Evolutionary conservation across 257 asterid species (phyloP).

Genomic region (Leonotis leonurus): DNA sequence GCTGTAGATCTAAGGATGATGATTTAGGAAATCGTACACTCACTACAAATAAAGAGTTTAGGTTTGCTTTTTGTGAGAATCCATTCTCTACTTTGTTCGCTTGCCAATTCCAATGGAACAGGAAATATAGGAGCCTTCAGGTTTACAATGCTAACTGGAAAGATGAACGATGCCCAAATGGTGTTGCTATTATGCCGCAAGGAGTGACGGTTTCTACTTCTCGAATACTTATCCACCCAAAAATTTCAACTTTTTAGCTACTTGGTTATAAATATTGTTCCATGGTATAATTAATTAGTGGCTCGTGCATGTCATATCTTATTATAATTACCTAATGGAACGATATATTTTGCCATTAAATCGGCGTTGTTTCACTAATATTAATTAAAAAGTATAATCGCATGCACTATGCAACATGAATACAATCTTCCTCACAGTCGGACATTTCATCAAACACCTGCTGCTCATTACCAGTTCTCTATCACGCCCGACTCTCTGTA

Average conservation of each 20-base stretch:
- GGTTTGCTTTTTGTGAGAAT: neutral
- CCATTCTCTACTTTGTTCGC: neutral
- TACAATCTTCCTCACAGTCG: no score
- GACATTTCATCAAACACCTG: no score
- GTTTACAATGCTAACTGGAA: neutral
- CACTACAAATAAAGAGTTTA: neutral
- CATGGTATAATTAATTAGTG: no score
- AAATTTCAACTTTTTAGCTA: neutral
- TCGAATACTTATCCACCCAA: neutral
- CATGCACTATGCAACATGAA: no score
- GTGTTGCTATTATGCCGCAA: neutral
- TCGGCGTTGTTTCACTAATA: no score
- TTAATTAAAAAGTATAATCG: no score
- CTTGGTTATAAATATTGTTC: neutral
- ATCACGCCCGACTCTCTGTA: no score
- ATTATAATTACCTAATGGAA: no score
- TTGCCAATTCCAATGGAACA: slow-evolving; percentile 1
- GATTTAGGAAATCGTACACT: slow-evolving; percentile 4
- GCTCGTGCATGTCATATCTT: no score
- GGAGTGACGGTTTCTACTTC: slow-evolving; percentile 1
- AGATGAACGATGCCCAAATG: neutral
- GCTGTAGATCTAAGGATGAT: neutral
- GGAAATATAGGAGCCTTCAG: neutral
- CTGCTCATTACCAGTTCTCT: no score
- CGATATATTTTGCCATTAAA: no score